Evolutionary conservation across 495 filamentous ascomycete species (phyloP).

Genomic region (Neurospora terricola): DNA sequence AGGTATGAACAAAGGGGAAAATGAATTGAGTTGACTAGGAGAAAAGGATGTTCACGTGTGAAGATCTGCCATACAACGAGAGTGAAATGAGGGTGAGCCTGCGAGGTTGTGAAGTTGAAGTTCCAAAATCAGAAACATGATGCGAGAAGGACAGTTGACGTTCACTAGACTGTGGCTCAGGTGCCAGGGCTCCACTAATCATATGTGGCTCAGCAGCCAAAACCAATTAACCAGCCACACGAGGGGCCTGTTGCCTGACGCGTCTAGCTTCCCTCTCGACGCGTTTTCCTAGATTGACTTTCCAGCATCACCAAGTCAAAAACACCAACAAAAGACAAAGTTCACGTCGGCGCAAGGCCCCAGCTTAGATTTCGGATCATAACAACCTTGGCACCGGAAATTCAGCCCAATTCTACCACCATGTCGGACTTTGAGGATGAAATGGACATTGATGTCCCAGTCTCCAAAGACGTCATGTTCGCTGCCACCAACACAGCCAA

Average conservation of each 20-base stretch:
- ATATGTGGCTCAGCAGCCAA: neutral
- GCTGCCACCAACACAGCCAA: slow-evolving; percentile 60
- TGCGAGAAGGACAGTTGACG: neutral
- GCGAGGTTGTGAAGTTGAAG: neutral
- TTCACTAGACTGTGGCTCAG: neutral
- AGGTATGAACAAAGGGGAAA: too few relatives aligned
- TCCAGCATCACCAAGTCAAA: neutral
- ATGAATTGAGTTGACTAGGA: too few relatives aligned
- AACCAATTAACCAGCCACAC: neutral
- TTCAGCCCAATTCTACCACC: slow-evolving; percentile 1
- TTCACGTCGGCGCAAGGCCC: neutral
- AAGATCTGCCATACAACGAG: too few relatives aligned
- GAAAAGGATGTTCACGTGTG: too few relatives aligned
- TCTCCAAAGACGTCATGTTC: slow-evolving; percentile 49
- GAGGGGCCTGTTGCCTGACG: neutral
- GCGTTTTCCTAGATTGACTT: neutral
- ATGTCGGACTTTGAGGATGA: slow-evolving; percentile 94
- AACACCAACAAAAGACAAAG: neutral
- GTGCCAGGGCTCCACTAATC: neutral
- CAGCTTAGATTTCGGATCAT: neutral
- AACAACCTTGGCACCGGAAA: fast-evolving
- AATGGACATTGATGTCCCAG: slow-evolving; percentile 71
- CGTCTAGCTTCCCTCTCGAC: neutral
- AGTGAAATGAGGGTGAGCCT: neutral
- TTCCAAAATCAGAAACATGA: neutral